These are phyloP conservation scores for Fusarium heterosporum DNA, from an alignment of 2,329 filamentous ascomycete genomes.

Conservation along the genomic window DNA sequence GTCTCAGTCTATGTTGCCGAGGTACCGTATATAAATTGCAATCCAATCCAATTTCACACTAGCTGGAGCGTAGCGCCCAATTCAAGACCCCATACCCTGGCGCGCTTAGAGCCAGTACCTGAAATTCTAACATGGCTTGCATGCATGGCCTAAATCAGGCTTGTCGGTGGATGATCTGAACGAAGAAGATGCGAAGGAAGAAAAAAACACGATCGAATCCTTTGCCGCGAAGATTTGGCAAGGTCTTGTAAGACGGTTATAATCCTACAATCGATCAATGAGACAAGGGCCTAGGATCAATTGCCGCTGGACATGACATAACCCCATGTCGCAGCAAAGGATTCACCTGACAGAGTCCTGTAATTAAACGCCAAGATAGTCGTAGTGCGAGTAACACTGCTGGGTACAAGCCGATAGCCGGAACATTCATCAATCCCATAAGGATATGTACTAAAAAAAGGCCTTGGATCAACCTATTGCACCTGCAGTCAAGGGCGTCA, in stretches of 20 bases:
- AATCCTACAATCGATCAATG: slow-evolving; percentile 3
- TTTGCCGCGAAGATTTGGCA: neutral
- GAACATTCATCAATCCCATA: too few species aligned
- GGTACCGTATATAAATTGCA: slow-evolving; percentile 21
- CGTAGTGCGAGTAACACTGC: neutral
- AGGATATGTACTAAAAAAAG: slow-evolving; percentile 31
- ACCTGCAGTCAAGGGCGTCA: neutral
- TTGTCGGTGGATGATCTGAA: slow-evolving; percentile 11
- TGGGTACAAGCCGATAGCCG: slow-evolving; percentile 13
- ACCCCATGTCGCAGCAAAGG: neutral
- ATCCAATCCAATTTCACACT: slow-evolving; percentile 6
- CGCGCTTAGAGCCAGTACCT: slow-evolving; percentile 28
- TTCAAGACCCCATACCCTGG: slow-evolving; percentile 1
- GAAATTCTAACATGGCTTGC: slow-evolving; percentile 29
- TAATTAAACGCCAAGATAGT: slow-evolving; percentile 26
- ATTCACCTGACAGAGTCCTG: neutral
- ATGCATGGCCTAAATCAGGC: neutral
- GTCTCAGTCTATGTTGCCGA: neutral
- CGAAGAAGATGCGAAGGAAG: slow-evolving; percentile 5
- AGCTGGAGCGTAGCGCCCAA: slow-evolving; percentile 26
- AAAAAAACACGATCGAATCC: slow-evolving; percentile 3
- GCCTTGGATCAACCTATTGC: slow-evolving; percentile 4
- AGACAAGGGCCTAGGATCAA: slow-evolving; percentile 1
- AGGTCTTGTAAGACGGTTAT: neutral
- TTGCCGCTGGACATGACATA: neutral